Percentiles rank a stretch among this genome's conserved stretches.
phyloP scores from a whole-genome alignment of 2,329 filamentous ascomycete genomes.

The Tolypocladium nubicola region DNA sequence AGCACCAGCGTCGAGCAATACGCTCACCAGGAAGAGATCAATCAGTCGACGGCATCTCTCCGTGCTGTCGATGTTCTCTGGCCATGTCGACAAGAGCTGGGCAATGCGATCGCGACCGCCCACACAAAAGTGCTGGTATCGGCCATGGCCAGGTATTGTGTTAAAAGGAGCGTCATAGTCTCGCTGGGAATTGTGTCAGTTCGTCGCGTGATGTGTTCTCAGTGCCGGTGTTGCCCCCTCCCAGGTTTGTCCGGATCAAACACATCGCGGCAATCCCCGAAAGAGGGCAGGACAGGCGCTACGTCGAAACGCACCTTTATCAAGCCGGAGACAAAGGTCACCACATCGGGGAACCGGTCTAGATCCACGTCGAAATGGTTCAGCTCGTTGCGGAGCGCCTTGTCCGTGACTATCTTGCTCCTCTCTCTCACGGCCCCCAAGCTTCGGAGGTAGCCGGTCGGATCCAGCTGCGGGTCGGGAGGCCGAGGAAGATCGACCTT shows the following conservation, averaged over 20 bases:
- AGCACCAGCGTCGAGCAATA: conserved; percentile 78
- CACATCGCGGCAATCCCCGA: background rate
- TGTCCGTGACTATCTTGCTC: conserved; percentile 61
- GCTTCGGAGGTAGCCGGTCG: conserved; percentile 82
- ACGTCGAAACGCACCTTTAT: conserved; percentile 61
- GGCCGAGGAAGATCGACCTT: conserved; percentile 74
- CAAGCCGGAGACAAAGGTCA: conserved; percentile 79
- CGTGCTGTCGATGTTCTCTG: conserved; percentile 55
- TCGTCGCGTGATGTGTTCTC: background rate
- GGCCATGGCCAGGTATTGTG: conserved; percentile 72
- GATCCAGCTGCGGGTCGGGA: conserved; percentile 80
- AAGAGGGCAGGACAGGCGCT: background rate
- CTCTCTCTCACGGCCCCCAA: conserved; percentile 80
- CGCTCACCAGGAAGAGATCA: conserved; percentile 70
- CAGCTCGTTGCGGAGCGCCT: conserved; percentile 66
- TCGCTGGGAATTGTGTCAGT: conserved; percentile 22
- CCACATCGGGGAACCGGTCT: conserved; percentile 72
- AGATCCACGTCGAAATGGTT: conserved; percentile 85
- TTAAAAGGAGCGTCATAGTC: conserved; percentile 46
- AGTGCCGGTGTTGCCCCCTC: background rate
- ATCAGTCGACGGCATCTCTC: conserved; percentile 67
- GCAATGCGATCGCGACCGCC: conserved; percentile 65
- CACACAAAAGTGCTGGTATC: conserved; percentile 78
- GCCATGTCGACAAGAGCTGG: conserved; percentile 60
- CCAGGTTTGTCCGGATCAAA: background rate